Evolutionary conservation across 129 eudicot genomes (phyloP), one percentile per base, ranked within the genome.

Genomic region (Escallonia herrerae): DNA sequence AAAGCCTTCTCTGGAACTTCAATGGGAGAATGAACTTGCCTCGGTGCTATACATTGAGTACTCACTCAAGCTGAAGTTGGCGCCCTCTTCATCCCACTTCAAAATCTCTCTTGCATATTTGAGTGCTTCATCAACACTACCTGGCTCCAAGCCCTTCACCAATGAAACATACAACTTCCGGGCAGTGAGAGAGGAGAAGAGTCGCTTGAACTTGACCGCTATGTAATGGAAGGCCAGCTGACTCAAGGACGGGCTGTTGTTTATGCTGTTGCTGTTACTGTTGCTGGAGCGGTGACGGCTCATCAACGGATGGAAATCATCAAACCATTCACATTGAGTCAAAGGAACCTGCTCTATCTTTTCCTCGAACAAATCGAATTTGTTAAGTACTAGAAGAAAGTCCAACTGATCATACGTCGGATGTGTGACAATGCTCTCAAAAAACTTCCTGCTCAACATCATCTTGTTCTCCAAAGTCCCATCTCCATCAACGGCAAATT

Each of bases 51-150:
- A 90, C 43, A 75, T 60, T 3, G 97, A 73, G 74, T 80, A 84
- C 58, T 93, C 90, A 43, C 82, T 79, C 51, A 72, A 74, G 76
- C 83, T 84, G 64, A 89, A 81, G 69, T 77, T 94, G 40, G 67
- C 66, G 56, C 77, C 82, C 74, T 94, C 99, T 47, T 94, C 97
- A 64, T 94, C 99, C 99, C 99, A 94, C 66, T 82, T 84, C 4
- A 89, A 53, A 67, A 94, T 80, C 86, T 89, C 99, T 78, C 82
- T 84, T 58, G 97, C 95, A 72, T 94, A 94, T 71, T 84, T 89
- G 10, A 94, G 84, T 5, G 95, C 73, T 66, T 66, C 84, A 64
- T 94, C 97, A 37, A 94, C 99, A 63, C 93, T 89, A 22, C 70
- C 79, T 0, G 90, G 97, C 55, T 94, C 95, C 78, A 89, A 66